Evolutionary conservation across 1,139 yeast species (phyloP).

Genomic region (Geotrichum histeridarum): DNA sequence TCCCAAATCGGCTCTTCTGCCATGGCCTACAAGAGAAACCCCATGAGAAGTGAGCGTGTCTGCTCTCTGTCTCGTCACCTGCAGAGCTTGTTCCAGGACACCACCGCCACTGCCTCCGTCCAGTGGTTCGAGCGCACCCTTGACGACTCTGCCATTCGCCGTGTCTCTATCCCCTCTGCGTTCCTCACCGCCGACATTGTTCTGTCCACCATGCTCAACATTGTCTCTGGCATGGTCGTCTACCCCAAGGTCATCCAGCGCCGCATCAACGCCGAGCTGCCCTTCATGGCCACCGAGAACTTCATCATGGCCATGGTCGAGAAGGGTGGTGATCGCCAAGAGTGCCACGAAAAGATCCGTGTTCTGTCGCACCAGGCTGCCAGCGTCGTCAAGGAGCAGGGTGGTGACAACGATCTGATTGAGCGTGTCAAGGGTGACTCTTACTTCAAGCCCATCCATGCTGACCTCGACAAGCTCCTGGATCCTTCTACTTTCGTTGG

Average conservation of each 20-base stretch:
- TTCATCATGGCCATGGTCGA: slow-evolving; percentile 99
- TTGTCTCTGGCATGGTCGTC: slow-evolving; percentile 91
- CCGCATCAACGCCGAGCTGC: slow-evolving; percentile 89
- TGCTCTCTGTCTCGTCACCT: slow-evolving; percentile 94
- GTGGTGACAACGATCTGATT: slow-evolving; percentile 96
- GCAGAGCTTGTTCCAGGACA: slow-evolving; percentile 86
- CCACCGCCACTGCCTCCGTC: slow-evolving; percentile 92
- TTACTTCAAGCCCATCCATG: slow-evolving; percentile 88
- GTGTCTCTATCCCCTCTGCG: slow-evolving; percentile 95
- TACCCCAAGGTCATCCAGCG: slow-evolving; percentile 98
- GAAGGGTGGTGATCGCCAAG: slow-evolving; percentile 96
- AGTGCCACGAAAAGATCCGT: slow-evolving; percentile 95
- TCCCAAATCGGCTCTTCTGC: slow-evolving; percentile 97
- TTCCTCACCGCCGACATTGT: slow-evolving; percentile 93
- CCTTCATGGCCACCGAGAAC: slow-evolving; percentile 99
- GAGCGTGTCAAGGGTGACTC: slow-evolving; percentile 75
- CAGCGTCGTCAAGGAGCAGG: slow-evolving; percentile 94
- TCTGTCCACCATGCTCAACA: slow-evolving; percentile 81
- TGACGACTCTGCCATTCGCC: slow-evolving; percentile 96
- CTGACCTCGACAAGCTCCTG: slow-evolving; percentile 68
- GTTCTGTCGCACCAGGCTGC: slow-evolving; percentile 97
- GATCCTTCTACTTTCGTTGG: slow-evolving; percentile 96
- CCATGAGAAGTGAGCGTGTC: slow-evolving; percentile 98
- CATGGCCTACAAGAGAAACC: slow-evolving; percentile 99
- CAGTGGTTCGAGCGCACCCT: slow-evolving; percentile 99